Evolutionary conservation across 2,329 filamentous ascomycete species (phyloP), one percentile per base, ranked within the genome.

Genomic region (Penicillium freii): DNA sequence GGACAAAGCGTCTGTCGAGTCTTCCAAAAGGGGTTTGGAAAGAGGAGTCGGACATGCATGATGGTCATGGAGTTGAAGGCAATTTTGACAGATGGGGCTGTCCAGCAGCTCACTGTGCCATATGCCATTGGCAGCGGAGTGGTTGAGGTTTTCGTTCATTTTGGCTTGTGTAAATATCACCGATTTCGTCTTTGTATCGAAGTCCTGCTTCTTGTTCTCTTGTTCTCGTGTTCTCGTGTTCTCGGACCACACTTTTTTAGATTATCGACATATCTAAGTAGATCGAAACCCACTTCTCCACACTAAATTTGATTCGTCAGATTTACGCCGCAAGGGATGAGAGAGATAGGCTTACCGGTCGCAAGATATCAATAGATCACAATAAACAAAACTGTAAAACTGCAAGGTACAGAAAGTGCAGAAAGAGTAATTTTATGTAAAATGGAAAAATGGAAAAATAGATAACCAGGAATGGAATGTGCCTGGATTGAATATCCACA

Each of bases 241-340:
- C 27, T 31, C 43, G 31, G 43, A 19, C 34, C 59, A 52, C 53
- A 52, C 53, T 47, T 33, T 33, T 49, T 59, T 64, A 66, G 61
- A 47, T 59, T 50, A 49, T 60, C 63, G 64, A 66, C 63, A 64
- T 66, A 61, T 66, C 64, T 44, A 43, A 54, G 42, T 52, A 52
- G 48, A 53, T 56, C 54, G 1, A 29, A 56, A 53, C n/a, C 54
- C 49, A 56, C 54, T 56, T 56, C 54, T 56, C 54, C 54, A 53
- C 54, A 47, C 42, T 42, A 8, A 17, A 53, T 11, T 25, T 53
- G 54, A 56, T 53, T 56, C 34, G 54, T 56, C 54, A 31, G 34
- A 47, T 42, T 53, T 36, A n/a, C n/a, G 13, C 43, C 40, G 49
- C 54, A 56, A 56, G 54, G 54, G 54, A 52, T 38, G 11, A 5